A percentile compares a stretch with the other conserved stretches of the same genome.
Conservation (phyloP, 805 yeast genomes). For the Candida takata region DNA sequence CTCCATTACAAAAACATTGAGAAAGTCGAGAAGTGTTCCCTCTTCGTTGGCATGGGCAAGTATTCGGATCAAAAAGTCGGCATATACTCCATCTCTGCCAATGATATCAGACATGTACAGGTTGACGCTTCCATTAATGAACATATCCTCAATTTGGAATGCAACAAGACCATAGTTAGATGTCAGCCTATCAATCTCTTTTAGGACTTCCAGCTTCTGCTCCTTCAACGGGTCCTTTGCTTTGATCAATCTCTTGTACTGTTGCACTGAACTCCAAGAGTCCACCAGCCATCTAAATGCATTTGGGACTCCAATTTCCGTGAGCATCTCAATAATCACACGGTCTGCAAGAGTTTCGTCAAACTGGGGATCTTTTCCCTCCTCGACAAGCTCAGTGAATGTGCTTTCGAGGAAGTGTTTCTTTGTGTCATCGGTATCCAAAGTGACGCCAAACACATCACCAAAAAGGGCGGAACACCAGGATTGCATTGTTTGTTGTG, state of each 20-base stretch:
- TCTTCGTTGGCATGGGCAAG: conserved; percentile 56
- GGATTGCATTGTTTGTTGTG: not conserved
- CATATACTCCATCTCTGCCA: conserved; percentile 22
- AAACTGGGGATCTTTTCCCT: conserved; percentile 15
- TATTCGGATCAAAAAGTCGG: conserved; percentile 50
- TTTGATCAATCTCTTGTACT: conserved; percentile 36
- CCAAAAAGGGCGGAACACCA: conserved; percentile 14
- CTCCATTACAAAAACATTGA: conserved; percentile 39
- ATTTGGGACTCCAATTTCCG: conserved; percentile 43
- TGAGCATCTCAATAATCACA: conserved; percentile 46
- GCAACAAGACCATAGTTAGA: conserved; percentile 61
- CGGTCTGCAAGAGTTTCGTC: conserved; percentile 33
- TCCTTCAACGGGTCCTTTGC: conserved; percentile 33
- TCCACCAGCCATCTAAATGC: conserved; percentile 43
- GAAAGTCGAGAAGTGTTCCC: conserved; percentile 54
- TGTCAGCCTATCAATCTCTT: conserved; percentile 41
- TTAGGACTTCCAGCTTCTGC: conserved; percentile 34
- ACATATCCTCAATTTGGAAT: conserved; percentile 58
- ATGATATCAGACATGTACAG: conserved; percentile 26
- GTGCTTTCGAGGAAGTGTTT: conserved; percentile 18
- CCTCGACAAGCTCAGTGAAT: conserved; percentile 19
- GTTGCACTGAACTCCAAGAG: conserved; percentile 36
- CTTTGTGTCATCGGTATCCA: conserved; percentile 5
- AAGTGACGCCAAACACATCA: conserved; percentile 17
- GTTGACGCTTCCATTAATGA: conserved; percentile 24